Evolutionary conservation across 1,139 yeast genomes (phyloP), one percentile per base, ranked within the genome.

Genomic region (Yamadazyma membranifaciens): DNA sequence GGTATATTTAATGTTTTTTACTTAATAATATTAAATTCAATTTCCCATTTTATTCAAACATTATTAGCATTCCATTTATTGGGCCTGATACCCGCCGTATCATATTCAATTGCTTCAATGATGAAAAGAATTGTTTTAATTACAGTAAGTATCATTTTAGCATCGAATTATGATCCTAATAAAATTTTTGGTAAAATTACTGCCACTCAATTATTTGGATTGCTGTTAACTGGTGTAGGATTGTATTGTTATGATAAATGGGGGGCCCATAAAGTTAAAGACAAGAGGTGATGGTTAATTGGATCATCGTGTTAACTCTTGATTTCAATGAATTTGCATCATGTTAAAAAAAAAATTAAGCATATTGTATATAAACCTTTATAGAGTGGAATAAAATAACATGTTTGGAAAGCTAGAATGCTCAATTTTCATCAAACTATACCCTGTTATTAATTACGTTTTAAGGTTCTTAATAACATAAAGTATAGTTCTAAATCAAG

Each of bases 341-440:
- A n/a, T n/a, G n/a, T n/a, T n/a, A n/a, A n/a, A 28, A 13, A 59
- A 41, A 20, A 41, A 38, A 40, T 38, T 17, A 29, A 37, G 6
- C 6, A 25, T 5, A 9, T 10, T 25, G 28, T 11, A 25, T 38
- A 29, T 13, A 25, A 20, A 20, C 24, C 24, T 20, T 33, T 20
- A 33, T 52, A 65, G 60, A 55, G 34, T 20, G 24, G 24, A 20
- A 20, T 20, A 37, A 26, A 31, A 28, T 20, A 12, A 29, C 34
- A 51, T 69, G 73, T 69, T 60, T 65, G 75, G 73, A 63, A 56
- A 60, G 69, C 74, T 69, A 68, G 74, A 70, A 69, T 69, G 73
- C 72, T 51, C 65, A 56, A 59, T 52, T 51, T 65, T 51, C 55
- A 67, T 53, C 44, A 52, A 50, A 39, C 28, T 42, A 39, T 27